Evolutionary conservation across 768 basidiomycete species (phyloP).

Genomic region (Pilatotrama ljubarskyi): DNA sequence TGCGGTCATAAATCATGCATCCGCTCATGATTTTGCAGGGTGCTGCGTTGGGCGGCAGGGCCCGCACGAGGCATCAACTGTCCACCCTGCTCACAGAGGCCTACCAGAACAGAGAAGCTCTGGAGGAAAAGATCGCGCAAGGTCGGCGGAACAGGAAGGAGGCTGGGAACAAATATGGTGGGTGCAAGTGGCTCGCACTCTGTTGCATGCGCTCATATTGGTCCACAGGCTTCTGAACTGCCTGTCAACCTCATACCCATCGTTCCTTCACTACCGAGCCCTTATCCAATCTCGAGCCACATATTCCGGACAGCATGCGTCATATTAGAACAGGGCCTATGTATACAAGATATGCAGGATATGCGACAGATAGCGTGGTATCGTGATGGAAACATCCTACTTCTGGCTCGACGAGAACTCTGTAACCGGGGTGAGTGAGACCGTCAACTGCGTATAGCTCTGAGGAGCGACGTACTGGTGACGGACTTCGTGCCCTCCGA

Average conservation of each 20-base stretch:
- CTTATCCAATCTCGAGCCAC: neutral
- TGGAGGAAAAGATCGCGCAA: slow-evolving; percentile 85
- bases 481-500: slow-evolving; percentile 80
- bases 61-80: slow-evolving; percentile 74
- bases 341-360: slow-evolving; percentile 26
- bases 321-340: slow-evolving; percentile 20
- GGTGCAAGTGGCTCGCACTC: slow-evolving; percentile 21
- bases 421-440: slow-evolving; percentile 27
- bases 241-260: neutral
- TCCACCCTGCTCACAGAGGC: slow-evolving; percentile 81
- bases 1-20: neutral
- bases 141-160: slow-evolving; percentile 83
- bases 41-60: slow-evolving; percentile 68
- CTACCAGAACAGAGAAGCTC: slow-evolving; percentile 75
- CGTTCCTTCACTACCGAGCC: neutral
- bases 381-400: slow-evolving; percentile 18
- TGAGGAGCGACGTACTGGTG: slow-evolving; percentile 50
- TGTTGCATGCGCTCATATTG: neutral
- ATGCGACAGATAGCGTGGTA: slow-evolving; percentile 15
- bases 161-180: slow-evolving; percentile 91
- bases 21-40: slow-evolving; percentile 44
- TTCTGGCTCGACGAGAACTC: slow-evolving; percentile 51
- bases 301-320: slow-evolving; percentile 15
- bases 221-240: slow-evolving; percentile 20
- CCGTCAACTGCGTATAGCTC: neutral